Conservation (phyloP, 2,329 filamentous ascomycete species). For the Aspergillus niger region DNA sequence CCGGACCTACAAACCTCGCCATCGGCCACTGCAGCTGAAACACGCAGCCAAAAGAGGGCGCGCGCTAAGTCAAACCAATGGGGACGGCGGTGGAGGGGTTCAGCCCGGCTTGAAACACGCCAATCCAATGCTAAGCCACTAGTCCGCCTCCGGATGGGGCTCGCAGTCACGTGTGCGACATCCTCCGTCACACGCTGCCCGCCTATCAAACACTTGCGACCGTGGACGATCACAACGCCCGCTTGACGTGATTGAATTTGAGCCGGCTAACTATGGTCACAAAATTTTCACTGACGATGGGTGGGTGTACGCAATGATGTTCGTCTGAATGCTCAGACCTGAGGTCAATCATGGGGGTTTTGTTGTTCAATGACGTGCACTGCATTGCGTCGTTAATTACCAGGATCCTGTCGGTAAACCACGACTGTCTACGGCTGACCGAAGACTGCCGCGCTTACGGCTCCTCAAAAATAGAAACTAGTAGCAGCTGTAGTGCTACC, state of each 20-base stretch:
- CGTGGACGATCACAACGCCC: not conserved
- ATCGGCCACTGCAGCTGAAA: constrained; percentile 27
- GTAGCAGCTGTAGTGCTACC: not conserved
- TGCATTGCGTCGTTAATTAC: constrained; percentile 1
- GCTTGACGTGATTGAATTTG: not conserved
- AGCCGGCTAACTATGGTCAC: not conserved
- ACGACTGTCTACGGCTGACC: not conserved
- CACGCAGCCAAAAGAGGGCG: constrained; percentile 17
- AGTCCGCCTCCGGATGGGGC: constrained; percentile 12
- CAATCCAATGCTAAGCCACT: constrained; percentile 27
- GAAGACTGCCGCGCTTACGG: not conserved
- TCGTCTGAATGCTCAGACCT: not conserved
- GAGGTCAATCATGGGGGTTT: not conserved
- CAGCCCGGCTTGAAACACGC: constrained; percentile 33
- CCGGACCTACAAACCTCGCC: not conserved
- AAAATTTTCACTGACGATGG: no score
- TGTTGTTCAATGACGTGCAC: not conserved
- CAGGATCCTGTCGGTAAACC: not conserved
- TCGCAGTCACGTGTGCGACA: constrained; percentile 14
- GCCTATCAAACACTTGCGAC: not conserved
- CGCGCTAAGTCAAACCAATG: constrained; percentile 21
- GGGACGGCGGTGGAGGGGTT: constrained; percentile 13
- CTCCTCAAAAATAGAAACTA: constrained; percentile 3
- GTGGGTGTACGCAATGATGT: no score
- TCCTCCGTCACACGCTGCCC: not conserved